Percentiles rank a stretch among this genome's conserved stretches.
Conservation (phyloP, 192 early-diverging fungal genomes). For the Phycomyces blakesleeanus region DNA sequence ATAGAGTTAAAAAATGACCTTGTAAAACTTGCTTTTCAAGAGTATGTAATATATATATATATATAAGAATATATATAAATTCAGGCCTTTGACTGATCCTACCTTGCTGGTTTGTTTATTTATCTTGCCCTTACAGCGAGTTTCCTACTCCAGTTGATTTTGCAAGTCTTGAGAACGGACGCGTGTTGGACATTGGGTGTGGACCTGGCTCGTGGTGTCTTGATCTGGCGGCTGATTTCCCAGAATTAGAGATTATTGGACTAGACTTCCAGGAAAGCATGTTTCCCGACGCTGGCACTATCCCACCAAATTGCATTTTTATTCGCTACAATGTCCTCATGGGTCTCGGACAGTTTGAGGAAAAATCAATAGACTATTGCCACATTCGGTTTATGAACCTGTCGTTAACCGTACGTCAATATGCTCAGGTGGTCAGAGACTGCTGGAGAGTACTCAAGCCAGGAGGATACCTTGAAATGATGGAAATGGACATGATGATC, state of each 20-base stretch:
- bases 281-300: slow-evolving; percentile 14
- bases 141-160: slow-evolving; percentile 20
- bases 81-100: neutral
- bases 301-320: slow-evolving; percentile 15
- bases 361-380: slow-evolving; percentile 23
- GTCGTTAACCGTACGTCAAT: slow-evolving; percentile 25
- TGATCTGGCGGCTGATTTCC: slow-evolving; percentile 14
- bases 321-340: slow-evolving; percentile 14
- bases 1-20: slow-evolving; percentile 26
- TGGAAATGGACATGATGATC: slow-evolving; percentile 30
- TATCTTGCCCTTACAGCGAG: slow-evolving; percentile 14
- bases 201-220: slow-evolving; percentile 26
- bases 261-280: slow-evolving; percentile 19
- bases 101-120: too few species aligned
- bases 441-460: slow-evolving; percentile 25
- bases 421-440: slow-evolving; percentile 16
- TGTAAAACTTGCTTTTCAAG: slow-evolving; percentile 25
- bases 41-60: slow-evolving; percentile 26
- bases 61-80: too few species aligned
- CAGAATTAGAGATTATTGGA: slow-evolving; percentile 9
- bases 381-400: slow-evolving; percentile 30
- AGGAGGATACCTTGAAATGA: slow-evolving; percentile 30
- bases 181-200: slow-evolving; percentile 21
- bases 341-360: slow-evolving; percentile 13
- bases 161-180: neutral